Conservation (phyloP, 139 green algal genomes). For the Edaphochlamys debaryana region DNA sequence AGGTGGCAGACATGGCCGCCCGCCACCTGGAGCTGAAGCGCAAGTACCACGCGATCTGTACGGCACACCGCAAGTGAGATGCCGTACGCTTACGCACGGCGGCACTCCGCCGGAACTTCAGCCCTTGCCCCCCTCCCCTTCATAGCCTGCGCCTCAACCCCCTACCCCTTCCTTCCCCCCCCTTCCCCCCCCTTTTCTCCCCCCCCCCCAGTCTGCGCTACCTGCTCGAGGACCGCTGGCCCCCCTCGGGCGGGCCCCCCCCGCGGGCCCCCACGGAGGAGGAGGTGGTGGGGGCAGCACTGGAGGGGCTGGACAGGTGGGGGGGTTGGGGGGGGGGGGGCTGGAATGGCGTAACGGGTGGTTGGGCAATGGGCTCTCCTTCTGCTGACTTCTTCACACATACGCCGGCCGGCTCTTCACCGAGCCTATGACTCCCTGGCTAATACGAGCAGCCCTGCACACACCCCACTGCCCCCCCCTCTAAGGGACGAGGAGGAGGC, state of each 20-base stretch:
- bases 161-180: too few species aligned
- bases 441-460: too few species aligned
- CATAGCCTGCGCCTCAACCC: too few species aligned
- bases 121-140: not conserved
- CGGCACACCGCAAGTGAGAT: constrained; percentile 58
- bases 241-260: constrained; percentile 2
- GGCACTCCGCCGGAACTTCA: not conserved
- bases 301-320: constrained; percentile 59
- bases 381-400: too few species aligned
- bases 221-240: constrained; percentile 65
- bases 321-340: not conserved
- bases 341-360: not conserved
- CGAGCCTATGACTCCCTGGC: too few species aligned
- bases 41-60: constrained; percentile 59
- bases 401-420: too few species aligned
- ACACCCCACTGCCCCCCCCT: not conserved
- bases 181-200: too few species aligned
- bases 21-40: constrained; percentile 58
- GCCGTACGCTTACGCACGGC: too few species aligned
- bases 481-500: constrained; percentile 66
- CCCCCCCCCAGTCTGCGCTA: constrained; percentile 40
- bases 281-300: constrained; percentile 32
- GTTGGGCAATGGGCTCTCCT: too few species aligned
- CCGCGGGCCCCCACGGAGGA: constrained; percentile 50
- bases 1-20: constrained; percentile 53